These are phyloP conservation scores for Massarina eburnea DNA, from an alignment of 2,329 filamentous ascomycete species.

Conservation along the genomic window DNA sequence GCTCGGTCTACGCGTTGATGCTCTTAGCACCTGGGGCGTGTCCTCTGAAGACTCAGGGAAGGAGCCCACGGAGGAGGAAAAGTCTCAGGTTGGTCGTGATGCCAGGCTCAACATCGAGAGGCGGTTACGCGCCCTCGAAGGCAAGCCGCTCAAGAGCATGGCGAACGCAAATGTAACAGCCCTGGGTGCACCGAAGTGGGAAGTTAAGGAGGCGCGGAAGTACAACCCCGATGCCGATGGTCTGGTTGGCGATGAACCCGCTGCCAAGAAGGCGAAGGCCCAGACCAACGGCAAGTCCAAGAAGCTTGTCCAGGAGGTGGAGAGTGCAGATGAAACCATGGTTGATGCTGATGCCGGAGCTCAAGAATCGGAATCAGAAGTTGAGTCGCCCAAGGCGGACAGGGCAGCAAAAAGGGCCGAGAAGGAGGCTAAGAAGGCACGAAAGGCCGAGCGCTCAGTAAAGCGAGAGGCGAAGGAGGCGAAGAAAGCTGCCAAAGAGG, in stretches of 20 bases:
- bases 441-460: conserved; percentile 41
- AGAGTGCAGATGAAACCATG: conserved; percentile 46
- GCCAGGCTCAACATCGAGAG: conserved; percentile 74
- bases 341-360: conserved; percentile 41
- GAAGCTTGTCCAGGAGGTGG: conserved; percentile 54
- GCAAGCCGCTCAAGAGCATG: conserved; percentile 81
- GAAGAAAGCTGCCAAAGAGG: conserved; percentile 56
- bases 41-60: conserved; percentile 52
- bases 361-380: conserved; percentile 39
- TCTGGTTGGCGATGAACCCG: conserved; percentile 67
- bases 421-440: conserved; percentile 49
- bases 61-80: conserved; percentile 82
- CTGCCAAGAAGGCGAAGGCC: conserved; percentile 54
- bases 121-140: conserved; percentile 76
- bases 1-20: conserved; percentile 89
- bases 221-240: conserved; percentile 96
- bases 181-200: conserved; percentile 67
- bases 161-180: conserved; percentile 58
- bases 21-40: conserved; percentile 74
- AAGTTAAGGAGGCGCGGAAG: conserved; percentile 87
- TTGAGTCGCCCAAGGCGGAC: conserved; percentile 29
- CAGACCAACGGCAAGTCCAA: conserved; percentile 45
- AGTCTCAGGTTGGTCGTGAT: conserved; percentile 74
- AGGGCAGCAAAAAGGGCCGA: conserved; percentile 45
- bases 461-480: conserved; percentile 49